Conservation (phyloP, 2,329 filamentous ascomycete genomes). For the Fusarium temperatum region DNA sequence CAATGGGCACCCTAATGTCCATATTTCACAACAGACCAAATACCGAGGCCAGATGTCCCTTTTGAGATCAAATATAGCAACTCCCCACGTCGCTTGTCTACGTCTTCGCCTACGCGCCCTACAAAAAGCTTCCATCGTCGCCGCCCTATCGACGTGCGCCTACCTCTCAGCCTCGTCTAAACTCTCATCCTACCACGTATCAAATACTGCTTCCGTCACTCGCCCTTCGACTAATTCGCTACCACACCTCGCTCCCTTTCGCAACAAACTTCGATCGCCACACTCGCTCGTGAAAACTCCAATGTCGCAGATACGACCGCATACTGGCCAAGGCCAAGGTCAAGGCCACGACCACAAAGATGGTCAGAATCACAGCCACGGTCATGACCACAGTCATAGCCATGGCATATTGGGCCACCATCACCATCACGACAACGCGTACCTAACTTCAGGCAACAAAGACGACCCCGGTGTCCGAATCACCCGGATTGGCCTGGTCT, state of each 20-base stretch:
- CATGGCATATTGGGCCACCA: constrained; percentile 59
- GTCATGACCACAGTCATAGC: constrained; percentile 36
- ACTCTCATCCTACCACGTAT: constrained; percentile 25
- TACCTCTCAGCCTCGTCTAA: constrained; percentile 37
- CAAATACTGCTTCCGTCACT: constrained; percentile 25
- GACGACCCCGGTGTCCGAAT: constrained; percentile 74
- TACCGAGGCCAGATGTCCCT: constrained; percentile 37
- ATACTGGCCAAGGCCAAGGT: constrained; percentile 37
- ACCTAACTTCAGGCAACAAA: constrained; percentile 88
- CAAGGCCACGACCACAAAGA: constrained; percentile 27
- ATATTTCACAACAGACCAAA: constrained; percentile 30
- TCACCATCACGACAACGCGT: constrained; percentile 91
- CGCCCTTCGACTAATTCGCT: constrained; percentile 30
- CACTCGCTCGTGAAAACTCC: constrained; percentile 44
- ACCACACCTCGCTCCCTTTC: constrained; percentile 36
- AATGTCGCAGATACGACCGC: constrained; percentile 46
- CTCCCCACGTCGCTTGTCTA: constrained; percentile 33
- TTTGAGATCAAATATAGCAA: constrained; percentile 32
- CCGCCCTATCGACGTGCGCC: constrained; percentile 39
- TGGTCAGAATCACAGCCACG: constrained; percentile 37
- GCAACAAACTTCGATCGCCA: constrained; percentile 30
- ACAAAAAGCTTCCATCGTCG: constrained; percentile 36
- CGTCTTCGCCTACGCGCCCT: constrained; percentile 36
- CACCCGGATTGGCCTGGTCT: constrained; percentile 69
- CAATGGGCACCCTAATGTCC: constrained; percentile 29